Conservation (phyloP, 1,139 yeast species). For the Yamadazyma membranifaciens region DNA sequence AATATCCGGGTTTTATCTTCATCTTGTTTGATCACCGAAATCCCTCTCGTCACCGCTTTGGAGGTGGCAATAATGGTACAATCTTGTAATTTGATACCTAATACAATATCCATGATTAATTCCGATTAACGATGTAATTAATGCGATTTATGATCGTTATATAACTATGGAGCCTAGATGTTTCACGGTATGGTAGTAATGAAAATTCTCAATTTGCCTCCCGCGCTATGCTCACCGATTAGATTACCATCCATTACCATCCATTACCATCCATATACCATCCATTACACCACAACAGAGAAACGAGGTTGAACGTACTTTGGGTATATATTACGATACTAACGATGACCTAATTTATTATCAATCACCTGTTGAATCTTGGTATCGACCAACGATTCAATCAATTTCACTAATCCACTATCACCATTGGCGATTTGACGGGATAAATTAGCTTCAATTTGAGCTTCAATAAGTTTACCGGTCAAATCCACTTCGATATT, state of each 20-base stretch:
- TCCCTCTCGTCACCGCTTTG: constrained; percentile 91
- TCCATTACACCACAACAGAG: too few relatives aligned
- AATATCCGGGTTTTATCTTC: constrained; percentile 87
- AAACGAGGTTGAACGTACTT: too few relatives aligned
- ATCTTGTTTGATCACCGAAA: constrained; percentile 76
- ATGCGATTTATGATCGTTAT: too few relatives aligned
- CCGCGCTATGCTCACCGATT: too few relatives aligned
- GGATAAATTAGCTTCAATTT: constrained; percentile 57
- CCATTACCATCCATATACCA: too few relatives aligned
- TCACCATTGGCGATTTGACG: constrained; percentile 50
- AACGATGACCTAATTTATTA: too few relatives aligned
- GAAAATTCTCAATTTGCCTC: too few relatives aligned
- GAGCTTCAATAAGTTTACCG: constrained; percentile 89
- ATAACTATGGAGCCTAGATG: too few relatives aligned
- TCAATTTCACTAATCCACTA: constrained; percentile 39
- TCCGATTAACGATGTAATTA: too few relatives aligned
- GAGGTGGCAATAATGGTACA: constrained; percentile 88
- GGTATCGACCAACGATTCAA: constrained; percentile 51
- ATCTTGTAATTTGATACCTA: constrained; percentile 82
- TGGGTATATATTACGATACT: too few relatives aligned
- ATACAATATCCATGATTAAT: constrained; percentile 80
- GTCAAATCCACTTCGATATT: constrained; percentile 93
- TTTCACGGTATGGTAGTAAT: too few relatives aligned
- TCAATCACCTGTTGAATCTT: constrained; percentile 26
- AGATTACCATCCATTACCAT: too few relatives aligned